Evolutionary conservation across 2,329 filamentous ascomycete species (phyloP).

Genomic region (Ploettnerulaceae sp.): DNA sequence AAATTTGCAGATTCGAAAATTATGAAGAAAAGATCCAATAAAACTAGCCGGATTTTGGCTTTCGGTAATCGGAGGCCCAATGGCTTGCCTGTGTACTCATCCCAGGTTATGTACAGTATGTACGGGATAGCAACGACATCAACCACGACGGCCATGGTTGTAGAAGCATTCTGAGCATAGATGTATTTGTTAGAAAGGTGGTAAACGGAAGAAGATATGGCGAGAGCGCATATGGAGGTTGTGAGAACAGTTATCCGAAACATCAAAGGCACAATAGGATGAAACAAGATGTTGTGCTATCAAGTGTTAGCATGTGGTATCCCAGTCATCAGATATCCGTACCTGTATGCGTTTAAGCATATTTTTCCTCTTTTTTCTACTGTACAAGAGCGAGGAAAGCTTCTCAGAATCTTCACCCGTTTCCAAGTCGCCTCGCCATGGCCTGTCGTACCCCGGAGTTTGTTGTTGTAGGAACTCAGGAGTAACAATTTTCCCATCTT

Average conservation of each 20-base stretch:
- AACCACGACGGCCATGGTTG: conserved; percentile 82
- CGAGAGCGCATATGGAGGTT: conserved; percentile 78
- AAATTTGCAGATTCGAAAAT: conserved; percentile 95
- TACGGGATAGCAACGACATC: conserved; percentile 87
- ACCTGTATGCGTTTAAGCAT: conserved; percentile 29
- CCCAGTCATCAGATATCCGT: conserved; percentile 1
- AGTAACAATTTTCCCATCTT: conserved; percentile 30
- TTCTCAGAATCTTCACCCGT: conserved; percentile 28
- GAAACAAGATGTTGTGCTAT: conserved; percentile 32
- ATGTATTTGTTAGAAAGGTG: conserved; percentile 40
- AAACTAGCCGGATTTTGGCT: conserved; percentile 82
- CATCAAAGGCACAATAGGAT: conserved; percentile 71
- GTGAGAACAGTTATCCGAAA: conserved; percentile 78
- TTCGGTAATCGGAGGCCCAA: conserved; percentile 78
- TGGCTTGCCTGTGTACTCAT: conserved; percentile 93
- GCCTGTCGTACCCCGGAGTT: conserved; percentile 34
- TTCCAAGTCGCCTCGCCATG: conserved; percentile 34
- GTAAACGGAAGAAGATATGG: conserved; percentile 71
- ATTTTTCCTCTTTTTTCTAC: conserved; percentile 27
- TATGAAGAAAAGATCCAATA: conserved; percentile 93
- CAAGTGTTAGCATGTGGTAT: conserved; percentile 9
- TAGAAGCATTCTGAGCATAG: conserved; percentile 63
- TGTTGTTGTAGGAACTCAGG: conserved; percentile 27
- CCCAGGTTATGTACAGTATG: conserved; percentile 87
- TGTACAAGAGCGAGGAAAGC: conserved; percentile 26